Evolutionary conservation across 2,329 filamentous ascomycete species (phyloP), one percentile per base, ranked within the genome.

Genomic region (Ophiostoma fasciatum): DNA sequence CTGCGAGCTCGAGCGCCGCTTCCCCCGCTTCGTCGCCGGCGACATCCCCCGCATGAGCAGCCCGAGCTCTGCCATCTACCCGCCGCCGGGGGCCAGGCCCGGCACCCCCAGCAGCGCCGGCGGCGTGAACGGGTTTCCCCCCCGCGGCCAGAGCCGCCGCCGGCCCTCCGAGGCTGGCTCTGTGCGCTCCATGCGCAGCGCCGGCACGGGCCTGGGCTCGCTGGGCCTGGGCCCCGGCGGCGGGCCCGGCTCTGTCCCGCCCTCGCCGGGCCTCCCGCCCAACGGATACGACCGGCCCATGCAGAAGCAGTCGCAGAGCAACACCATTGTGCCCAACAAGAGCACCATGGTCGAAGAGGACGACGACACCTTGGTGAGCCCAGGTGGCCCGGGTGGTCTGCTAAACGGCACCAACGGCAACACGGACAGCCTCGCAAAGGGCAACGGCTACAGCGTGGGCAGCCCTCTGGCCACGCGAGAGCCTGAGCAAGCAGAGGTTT

Each of bases 331-430:
- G 27, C 90, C 90, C 1, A 96, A 94, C 53, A 98, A 96, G 60
- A 93, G 88, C 50, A 94, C 82, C 1, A 87, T 96, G 78, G 75
- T 96, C 2, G 90, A 98, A 55, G 90, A 96, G 52, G 87, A 93
- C 45, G 85, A 93, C 47, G 82, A 83, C 35, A 43, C 13, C 17
- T 30, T 40, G 26, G 22, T 48, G 19, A 54, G 50, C 37, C 52
- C 51, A 4, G 7, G 9, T 14, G n/a, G 20, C 13, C n/a, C 26
- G 13, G 26, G 14, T 23, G 4, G 19, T 28, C 14, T 14, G 38
- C 19, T 28, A 18, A 35, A 30, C 20, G 28, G 33, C 14, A 30
- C 15, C 9, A 31, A 31, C 22, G 31, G 31, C 9, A 23, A 18
- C 9, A n/a, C 18, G 5, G 34, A 37, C n/a, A 32, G 33, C 7